Evolutionary conservation across 805 yeast genomes (phyloP).

Genomic region (Candida ascalaphidarum): DNA sequence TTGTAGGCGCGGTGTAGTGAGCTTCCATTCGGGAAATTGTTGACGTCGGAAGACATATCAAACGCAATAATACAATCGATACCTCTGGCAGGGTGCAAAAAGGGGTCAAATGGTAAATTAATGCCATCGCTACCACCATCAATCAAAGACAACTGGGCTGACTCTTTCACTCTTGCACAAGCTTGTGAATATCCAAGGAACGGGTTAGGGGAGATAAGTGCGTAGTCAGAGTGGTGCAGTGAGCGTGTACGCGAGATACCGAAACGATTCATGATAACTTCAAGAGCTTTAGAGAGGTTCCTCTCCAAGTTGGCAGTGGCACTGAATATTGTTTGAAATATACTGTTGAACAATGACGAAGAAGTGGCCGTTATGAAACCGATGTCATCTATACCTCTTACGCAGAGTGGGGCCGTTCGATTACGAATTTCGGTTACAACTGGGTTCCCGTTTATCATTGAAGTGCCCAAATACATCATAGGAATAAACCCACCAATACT

Average conservation of each 20-base stretch:
- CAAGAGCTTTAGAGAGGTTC: conserved; percentile 24
- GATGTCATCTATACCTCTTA: conserved; percentile 68
- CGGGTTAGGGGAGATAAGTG: conserved; percentile 69
- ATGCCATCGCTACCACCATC: conserved; percentile 80
- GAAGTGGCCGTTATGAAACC: conserved; percentile 82
- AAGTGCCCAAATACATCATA: conserved; percentile 62
- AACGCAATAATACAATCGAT: conserved; percentile 59
- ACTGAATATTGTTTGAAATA: conserved; percentile 11
- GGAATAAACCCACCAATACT: conserved; percentile 57
- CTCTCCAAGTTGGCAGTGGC: conserved; percentile 13
- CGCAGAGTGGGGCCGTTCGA: conserved; percentile 38
- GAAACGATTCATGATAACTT: too few relatives aligned
- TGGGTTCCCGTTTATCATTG: conserved; percentile 52
- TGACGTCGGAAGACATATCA: conserved; percentile 62
- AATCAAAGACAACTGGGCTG: conserved; percentile 44
- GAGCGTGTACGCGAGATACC: too few relatives aligned
- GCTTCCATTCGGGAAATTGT: conserved; percentile 65
- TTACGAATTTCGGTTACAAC: too few relatives aligned
- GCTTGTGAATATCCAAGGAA: too few relatives aligned
- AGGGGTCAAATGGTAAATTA: conserved; percentile 61
- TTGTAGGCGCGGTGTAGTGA: too few relatives aligned
- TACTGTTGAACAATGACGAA: conserved; percentile 60
- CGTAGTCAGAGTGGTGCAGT: conserved; percentile 53
- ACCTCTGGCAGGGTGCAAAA: conserved; percentile 51
- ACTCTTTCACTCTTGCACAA: conserved; percentile 19